Base-by-base conservation (phyloP, 2,329 filamentous ascomycete genomes). In the Fusarium dimerum region DNA sequence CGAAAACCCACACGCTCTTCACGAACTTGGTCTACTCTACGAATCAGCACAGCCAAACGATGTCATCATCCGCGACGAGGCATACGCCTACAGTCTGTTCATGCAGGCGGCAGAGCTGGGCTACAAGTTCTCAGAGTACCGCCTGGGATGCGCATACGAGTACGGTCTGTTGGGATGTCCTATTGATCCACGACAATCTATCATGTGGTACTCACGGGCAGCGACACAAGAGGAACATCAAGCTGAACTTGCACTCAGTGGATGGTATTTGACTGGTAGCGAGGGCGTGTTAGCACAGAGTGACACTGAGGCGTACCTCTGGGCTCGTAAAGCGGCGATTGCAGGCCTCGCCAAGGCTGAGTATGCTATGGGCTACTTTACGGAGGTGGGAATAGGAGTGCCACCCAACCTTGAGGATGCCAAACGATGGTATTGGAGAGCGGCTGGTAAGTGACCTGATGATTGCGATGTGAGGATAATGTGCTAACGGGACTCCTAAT, bases 341-440 rank as follows among this genome's bases (percentile, higher is more conserved):
- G 89, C 91, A 4, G 92, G 93, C 3, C 74, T 97, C 38, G 86
- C 91, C 8, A 99, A 97, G 77, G 94, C 94, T 0, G 90, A 97
- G 75, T 97, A 97, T 73, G 94, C 93, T 0, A 96, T 99, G 71
- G 94, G 94, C 0, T 97, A 97, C 73, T 97, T 96, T 68, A 95
- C 90, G 1, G 94, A 99, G 73, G 87, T 94, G 45, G 94, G 94
- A 12, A 97, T 99, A 63, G 94, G 94, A 30, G 86, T 90, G 59
- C 80, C 87, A 15, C 85, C 89, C 9, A 95, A 93, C 69, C 66
- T 97, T 63, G 94, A 99, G 66, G 94, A 97, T 74, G 94, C 93
- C 18, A 97, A 96, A 79, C 84, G 92, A 64, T 99, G 94, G 94
- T 99, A 99, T 75, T 97, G 92, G 83, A 83, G 93, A 71, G 92